A percentile compares a stretch with the other conserved stretches of the same genome.
Conservation (phyloP, 495 filamentous ascomycete species). For the Neurospora terricola region DNA sequence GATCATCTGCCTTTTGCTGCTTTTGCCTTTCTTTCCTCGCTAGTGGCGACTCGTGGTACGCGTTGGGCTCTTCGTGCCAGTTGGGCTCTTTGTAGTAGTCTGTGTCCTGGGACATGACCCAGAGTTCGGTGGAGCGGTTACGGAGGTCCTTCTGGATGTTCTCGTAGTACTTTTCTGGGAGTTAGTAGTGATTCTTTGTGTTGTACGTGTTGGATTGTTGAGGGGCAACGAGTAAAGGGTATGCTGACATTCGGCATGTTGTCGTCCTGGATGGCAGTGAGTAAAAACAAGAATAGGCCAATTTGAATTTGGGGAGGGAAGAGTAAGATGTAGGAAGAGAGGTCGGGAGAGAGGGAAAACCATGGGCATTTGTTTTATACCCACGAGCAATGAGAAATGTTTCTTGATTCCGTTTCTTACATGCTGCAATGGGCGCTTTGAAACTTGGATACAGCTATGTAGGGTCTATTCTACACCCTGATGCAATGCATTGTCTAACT, state of each 20-base stretch:
- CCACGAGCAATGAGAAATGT: too few relatives aligned
- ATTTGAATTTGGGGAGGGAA: too few relatives aligned
- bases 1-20: not conserved
- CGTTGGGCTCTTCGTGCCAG: not conserved
- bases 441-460: too few relatives aligned
- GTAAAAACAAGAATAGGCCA: too few relatives aligned
- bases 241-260: too few relatives aligned
- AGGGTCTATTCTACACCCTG: not conserved
- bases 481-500: not conserved
- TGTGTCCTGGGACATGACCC: not conserved
- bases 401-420: too few relatives aligned
- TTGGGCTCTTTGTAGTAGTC: not conserved
- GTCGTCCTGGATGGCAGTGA: too few relatives aligned
- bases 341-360: too few relatives aligned
- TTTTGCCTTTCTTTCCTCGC: not conserved
- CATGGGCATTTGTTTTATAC: too few relatives aligned
- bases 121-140: not conserved
- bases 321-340: too few relatives aligned
- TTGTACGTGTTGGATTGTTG: not conserved
- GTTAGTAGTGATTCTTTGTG: not conserved
- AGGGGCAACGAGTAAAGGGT: too few relatives aligned
- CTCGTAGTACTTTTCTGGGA: not conserved
- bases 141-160: not conserved
- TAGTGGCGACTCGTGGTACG: not conserved
- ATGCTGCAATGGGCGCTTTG: too few relatives aligned